Conservation (phyloP, 2,329 filamentous ascomycete genomes). For the Chaetomiaceae sp. region DNA sequence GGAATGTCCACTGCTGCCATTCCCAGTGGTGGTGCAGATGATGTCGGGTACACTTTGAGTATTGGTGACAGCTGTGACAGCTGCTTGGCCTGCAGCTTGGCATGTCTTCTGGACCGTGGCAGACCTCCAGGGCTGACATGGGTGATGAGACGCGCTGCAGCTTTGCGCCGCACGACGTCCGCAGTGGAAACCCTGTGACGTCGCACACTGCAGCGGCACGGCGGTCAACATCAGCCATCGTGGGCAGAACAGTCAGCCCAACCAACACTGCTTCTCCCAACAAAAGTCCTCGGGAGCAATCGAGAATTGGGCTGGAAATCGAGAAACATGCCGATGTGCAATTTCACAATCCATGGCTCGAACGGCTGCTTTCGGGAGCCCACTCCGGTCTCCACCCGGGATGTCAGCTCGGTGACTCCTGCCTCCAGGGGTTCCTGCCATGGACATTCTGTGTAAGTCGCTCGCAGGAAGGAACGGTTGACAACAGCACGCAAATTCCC, state of each 20-base stretch:
- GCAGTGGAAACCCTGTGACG: constrained; percentile 12
- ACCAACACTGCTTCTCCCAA: constrained; percentile 16
- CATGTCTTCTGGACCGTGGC: constrained; percentile 9
- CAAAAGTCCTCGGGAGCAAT: constrained; percentile 1
- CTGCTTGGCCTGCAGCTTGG: neutral
- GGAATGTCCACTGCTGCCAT: constrained; percentile 11
- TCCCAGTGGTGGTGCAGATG: neutral
- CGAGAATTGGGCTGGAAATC: neutral
- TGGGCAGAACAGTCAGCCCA: neutral
- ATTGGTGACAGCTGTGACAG: constrained; percentile 9
- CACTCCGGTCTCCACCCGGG: constrained; percentile 14
- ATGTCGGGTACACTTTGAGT: neutral
- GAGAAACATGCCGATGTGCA: neutral
- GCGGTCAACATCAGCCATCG: constrained; percentile 15
- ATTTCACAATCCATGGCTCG: constrained; percentile 6
- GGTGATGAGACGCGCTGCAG: neutral
- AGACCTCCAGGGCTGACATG: constrained; percentile 18
- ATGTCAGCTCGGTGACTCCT: constrained; percentile 23
- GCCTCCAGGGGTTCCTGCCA: neutral
- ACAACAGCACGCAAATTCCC: neutral
- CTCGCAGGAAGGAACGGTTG: constrained; percentile 4
- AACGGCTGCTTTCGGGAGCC: constrained; percentile 13
- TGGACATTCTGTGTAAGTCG: constrained; percentile 17
- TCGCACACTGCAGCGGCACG: constrained; percentile 16
- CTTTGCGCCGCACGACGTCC: constrained; percentile 10